These are phyloP conservation scores for Fusarium devonianum DNA, from an alignment of 2,329 filamentous ascomycete genomes.

Conservation along the genomic window DNA sequence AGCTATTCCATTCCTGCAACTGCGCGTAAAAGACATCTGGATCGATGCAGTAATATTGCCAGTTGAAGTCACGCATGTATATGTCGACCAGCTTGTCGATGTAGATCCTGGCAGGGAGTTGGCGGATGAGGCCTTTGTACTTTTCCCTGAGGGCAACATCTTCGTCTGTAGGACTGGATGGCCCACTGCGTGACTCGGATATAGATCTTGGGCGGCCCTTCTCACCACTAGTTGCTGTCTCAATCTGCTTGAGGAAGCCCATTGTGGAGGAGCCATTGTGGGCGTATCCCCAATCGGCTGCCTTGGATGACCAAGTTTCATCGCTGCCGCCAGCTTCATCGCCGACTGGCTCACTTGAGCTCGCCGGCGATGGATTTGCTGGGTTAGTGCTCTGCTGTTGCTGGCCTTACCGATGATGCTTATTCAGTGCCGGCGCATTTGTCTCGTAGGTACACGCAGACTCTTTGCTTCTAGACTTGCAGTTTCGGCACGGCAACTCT, in stretches of 20 bases:
- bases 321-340: slow-evolving; percentile 15
- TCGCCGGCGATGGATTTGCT: slow-evolving; percentile 1
- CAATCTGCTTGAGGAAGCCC: slow-evolving; percentile 62
- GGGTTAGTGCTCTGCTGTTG: slow-evolving; percentile 2
- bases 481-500: slow-evolving; percentile 66
- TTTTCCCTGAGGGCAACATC: slow-evolving; percentile 57
- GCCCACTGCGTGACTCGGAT: not conserved
- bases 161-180: slow-evolving; percentile 35
- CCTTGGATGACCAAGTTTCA: slow-evolving; percentile 51
- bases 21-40: slow-evolving; percentile 59
- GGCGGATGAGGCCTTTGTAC: slow-evolving; percentile 65
- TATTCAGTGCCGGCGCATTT: slow-evolving; percentile 52
- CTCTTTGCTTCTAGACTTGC: slow-evolving; percentile 63
- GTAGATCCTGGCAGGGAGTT: slow-evolving; percentile 62
- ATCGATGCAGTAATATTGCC: slow-evolving; percentile 65
- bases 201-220: slow-evolving; percentile 17
- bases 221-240: slow-evolving; percentile 49
- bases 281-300: slow-evolving; percentile 63
- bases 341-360: slow-evolving; percentile 1
- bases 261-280: slow-evolving; percentile 60
- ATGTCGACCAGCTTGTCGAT: slow-evolving; percentile 62
- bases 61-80: slow-evolving; percentile 66
- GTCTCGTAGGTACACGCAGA: slow-evolving; percentile 65
- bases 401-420: slow-evolving; percentile 17
- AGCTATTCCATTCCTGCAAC: slow-evolving; percentile 61